Conservation (phyloP, 2,329 filamentous ascomycete species). For the Stagonosporopsis tanaceti region DNA sequence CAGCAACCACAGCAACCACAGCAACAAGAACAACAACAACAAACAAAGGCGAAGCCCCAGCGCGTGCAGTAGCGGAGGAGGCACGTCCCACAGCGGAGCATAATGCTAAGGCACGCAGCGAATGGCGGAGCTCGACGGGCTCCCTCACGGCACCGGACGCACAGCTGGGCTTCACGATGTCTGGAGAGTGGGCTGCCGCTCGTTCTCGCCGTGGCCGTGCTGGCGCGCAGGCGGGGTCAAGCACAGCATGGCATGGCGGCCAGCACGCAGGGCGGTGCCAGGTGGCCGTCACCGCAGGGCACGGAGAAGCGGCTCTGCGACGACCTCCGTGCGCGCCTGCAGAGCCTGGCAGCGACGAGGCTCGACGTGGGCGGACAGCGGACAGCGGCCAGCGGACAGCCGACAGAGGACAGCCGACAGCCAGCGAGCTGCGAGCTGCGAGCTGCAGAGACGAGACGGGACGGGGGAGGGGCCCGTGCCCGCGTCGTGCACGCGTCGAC, state of each 20-base stretch:
- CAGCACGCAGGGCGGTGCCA: not conserved
- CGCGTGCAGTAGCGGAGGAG: constrained; percentile 27
- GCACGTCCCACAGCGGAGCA: constrained; percentile 32
- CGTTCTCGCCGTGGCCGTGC: constrained; percentile 28
- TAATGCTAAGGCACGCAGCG: constrained; percentile 26
- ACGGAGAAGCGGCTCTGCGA: not conserved
- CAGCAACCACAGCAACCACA: too few species aligned
- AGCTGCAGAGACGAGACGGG: not conserved
- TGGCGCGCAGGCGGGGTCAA: constrained; percentile 25
- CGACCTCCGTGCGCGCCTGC: not conserved
- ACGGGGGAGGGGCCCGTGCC: not conserved
- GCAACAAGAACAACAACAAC: constrained; percentile 3
- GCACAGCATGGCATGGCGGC: constrained; percentile 6
- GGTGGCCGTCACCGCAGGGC: too few species aligned
- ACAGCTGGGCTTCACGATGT: constrained; percentile 23
- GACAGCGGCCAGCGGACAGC: not conserved
- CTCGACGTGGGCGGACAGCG: constrained; percentile 1
- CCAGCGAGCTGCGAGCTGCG: not conserved
- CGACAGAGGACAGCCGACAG: not conserved
- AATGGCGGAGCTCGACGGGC: constrained; percentile 27
- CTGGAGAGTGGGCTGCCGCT: constrained; percentile 19
- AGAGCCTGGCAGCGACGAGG: constrained; percentile 20
- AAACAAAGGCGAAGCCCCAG: constrained; percentile 7
- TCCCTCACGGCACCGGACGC: constrained; percentile 22
- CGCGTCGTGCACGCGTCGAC: constrained; percentile 16